Conservation (phyloP, 2,329 filamentous ascomycete genomes). For the Dendryphion nanum region DNA sequence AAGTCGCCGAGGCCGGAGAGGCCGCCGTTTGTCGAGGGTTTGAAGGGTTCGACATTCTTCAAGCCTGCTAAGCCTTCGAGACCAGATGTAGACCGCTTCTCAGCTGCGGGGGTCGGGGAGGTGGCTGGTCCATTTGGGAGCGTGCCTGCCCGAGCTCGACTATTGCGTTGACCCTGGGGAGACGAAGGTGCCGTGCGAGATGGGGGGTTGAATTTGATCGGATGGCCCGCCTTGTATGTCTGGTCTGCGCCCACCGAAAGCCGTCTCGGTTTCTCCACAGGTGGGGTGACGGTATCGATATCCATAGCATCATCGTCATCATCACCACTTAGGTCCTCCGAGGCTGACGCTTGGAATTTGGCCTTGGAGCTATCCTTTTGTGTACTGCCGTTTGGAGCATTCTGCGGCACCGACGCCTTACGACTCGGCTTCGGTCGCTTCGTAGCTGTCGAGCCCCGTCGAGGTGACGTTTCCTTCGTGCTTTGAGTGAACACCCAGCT, state of each 20-base stretch:
- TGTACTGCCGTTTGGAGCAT: slow-evolving; percentile 26
- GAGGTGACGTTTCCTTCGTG: slow-evolving; percentile 29
- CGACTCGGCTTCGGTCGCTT: slow-evolving; percentile 28
- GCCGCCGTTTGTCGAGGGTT: slow-evolving; percentile 44
- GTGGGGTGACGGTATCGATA: slow-evolving; percentile 42
- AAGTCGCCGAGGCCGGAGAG: slow-evolving; percentile 56
- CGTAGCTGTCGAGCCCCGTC: slow-evolving; percentile 24
- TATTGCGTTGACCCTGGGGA: background rate
- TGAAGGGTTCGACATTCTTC: slow-evolving; percentile 50
- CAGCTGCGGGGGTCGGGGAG: slow-evolving; percentile 14
- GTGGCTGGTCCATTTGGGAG: slow-evolving; percentile 16
- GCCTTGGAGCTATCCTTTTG: slow-evolving; percentile 25
- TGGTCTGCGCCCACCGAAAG: slow-evolving; percentile 5
- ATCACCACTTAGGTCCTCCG: slow-evolving; percentile 22
- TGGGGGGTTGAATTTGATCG: slow-evolving; percentile 3
- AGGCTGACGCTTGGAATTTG: slow-evolving; percentile 31
- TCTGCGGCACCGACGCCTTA: slow-evolving; percentile 31
- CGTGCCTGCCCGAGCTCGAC: slow-evolving; percentile 2
- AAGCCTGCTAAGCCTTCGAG: slow-evolving; percentile 52
- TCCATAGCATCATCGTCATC: slow-evolving; percentile 46
- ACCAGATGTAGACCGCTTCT: slow-evolving; percentile 14
- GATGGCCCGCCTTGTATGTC: slow-evolving; percentile 1
- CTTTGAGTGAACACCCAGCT: slow-evolving; percentile 36
- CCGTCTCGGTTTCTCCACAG: slow-evolving; percentile 11
- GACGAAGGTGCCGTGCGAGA: slow-evolving; percentile 1